A percentile compares a stretch with the other conserved stretches of the same genome.
These are phyloP conservation scores for Starmera caribaea DNA, from an alignment of 805 yeast genomes.

Conservation along the genomic window DNA sequence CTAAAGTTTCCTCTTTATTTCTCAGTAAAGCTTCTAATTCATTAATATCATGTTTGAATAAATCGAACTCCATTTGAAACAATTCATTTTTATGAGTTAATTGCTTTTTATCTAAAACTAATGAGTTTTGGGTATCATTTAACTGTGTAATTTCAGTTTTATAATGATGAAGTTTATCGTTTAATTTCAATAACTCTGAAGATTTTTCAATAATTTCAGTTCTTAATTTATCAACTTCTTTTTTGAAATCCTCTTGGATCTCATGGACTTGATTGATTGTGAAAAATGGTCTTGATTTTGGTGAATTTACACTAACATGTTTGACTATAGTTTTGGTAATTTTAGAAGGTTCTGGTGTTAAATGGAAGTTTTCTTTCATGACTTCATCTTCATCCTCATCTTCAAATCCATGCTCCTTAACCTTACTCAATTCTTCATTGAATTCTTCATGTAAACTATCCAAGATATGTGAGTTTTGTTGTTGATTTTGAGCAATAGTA, in stretches of 20 bases:
- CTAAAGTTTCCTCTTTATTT: constrained; percentile 7
- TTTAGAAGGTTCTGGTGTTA: not conserved
- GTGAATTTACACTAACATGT: constrained; percentile 6
- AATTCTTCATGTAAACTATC: constrained; percentile 5
- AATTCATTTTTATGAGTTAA: constrained; percentile 10
- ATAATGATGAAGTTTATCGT: constrained; percentile 6
- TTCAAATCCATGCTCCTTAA: not conserved
- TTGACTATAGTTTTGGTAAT: not conserved
- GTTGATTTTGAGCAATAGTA: constrained; percentile 1
- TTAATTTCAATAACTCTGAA: constrained; percentile 6
- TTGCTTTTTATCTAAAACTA: constrained; percentile 12
- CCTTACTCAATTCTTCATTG: not conserved
- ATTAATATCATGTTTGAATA: constrained; percentile 11
- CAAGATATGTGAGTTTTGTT: constrained; percentile 1
- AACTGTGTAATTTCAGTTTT: constrained; percentile 11
- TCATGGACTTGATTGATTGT: constrained; percentile 18
- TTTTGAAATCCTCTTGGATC: constrained; percentile 16
- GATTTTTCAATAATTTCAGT: constrained; percentile 12
- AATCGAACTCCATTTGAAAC: constrained; percentile 10
- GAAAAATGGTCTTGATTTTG: constrained; percentile 18
- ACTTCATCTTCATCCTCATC: constrained; percentile 1
- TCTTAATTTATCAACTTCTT: constrained; percentile 13
- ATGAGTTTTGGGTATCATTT: constrained; percentile 11
- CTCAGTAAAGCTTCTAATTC: constrained; percentile 6
- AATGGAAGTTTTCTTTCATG: not conserved